Percentiles rank a stretch among this genome's conserved stretches.
phyloP scores from a whole-genome alignment of 768 basidiomycete genomes.

The Exidia glandulosa region DNA sequence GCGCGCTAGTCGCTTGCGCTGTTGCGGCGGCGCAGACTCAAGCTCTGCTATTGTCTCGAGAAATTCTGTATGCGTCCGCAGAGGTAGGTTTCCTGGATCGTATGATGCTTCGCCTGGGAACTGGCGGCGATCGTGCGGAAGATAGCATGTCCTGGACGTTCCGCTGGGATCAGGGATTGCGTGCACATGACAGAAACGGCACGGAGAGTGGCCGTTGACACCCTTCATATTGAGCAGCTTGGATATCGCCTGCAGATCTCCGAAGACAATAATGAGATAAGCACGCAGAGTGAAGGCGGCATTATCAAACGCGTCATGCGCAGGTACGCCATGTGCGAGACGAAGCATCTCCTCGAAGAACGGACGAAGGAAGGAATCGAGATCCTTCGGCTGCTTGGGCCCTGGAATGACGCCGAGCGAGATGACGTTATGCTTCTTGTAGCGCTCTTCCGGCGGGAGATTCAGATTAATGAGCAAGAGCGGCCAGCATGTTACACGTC shows the following conservation, averaged over 20 bases:
- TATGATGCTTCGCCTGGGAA: background rate
- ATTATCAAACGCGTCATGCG: slow-evolving; percentile 1
- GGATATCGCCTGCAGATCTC: slow-evolving; percentile 25
- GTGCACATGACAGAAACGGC: slow-evolving; percentile 24
- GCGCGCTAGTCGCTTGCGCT: background rate
- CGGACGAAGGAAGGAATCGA: slow-evolving; percentile 28
- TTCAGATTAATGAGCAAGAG: slow-evolving; percentile 33
- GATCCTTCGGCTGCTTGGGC: slow-evolving; percentile 29
- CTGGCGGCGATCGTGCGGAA: slow-evolving; percentile 4
- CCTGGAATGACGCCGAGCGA: slow-evolving; percentile 35
- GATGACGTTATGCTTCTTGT: slow-evolving; percentile 25
- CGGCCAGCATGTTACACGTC: slow-evolving; percentile 27
- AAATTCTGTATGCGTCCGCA: background rate
- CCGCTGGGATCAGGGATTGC: slow-evolving; percentile 9
- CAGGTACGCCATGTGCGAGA: slow-evolving; percentile 7
- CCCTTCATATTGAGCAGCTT: slow-evolving; percentile 26
- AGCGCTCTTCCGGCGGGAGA: slow-evolving; percentile 27
- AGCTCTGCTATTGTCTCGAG: background rate
- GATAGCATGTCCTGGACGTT: slow-evolving; percentile 14
- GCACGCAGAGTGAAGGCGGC: slow-evolving; percentile 9
- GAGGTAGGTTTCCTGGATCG: background rate
- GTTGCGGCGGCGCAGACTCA: background rate
- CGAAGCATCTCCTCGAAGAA: slow-evolving; percentile 24
- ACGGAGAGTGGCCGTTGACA: slow-evolving; percentile 23
- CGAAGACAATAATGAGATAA: slow-evolving; percentile 16